Base-by-base conservation (phyloP, 2,329 filamentous ascomycete species). In the Fusarium nelsonii region DNA sequence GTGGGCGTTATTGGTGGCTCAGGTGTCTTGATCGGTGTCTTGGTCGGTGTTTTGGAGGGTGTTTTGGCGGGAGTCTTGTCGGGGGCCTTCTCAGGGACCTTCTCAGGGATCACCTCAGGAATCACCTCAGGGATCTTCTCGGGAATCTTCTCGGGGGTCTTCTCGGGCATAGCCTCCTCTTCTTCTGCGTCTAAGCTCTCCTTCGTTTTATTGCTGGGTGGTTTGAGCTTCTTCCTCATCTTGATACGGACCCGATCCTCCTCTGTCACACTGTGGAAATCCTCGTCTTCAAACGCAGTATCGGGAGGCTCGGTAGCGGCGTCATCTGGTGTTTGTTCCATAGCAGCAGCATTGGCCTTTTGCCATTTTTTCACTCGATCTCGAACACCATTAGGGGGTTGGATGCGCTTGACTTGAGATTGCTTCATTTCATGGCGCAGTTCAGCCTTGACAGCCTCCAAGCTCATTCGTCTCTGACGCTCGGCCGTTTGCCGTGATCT, bases 341-440 rank as follows among this genome's bases (percentile, higher is more conserved):
- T 86, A 28, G 90, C 90, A 8, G 87, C 86, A 34, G 90, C 91
- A 74, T 91, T 93, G 70, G 90, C 84, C 75, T 91, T 91, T 79
- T 97, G 93, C 94, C 94, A 97, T 79, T 90, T 87, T 72, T 90
- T 91, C 54, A 97, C 92, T 74, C 94, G 90, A 70, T 92, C 91
- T 66, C 88, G 88, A 48, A 97, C 91, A n/a, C 87, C 87, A 5
- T 87, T 86, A 0, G 88, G 91, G 74, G 82, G 87, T 79, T 82
- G 89, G 71, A 88, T 83, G 79, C 82, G 88, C 76, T 80, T 84
- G 53, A 85, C 87, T n/a, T 84, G 79, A 8, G 82, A 87, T 70
- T 89, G 82, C 53, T 85, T 85, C 86, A 88, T 88, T 71, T 88
- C 85, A 39, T 81, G 78, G 23, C 80, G 78, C 58, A 83, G 57